These are phyloP conservation scores for Dipodascus albidus DNA, from an alignment of 805 yeast genomes.

Conservation along the genomic window DNA sequence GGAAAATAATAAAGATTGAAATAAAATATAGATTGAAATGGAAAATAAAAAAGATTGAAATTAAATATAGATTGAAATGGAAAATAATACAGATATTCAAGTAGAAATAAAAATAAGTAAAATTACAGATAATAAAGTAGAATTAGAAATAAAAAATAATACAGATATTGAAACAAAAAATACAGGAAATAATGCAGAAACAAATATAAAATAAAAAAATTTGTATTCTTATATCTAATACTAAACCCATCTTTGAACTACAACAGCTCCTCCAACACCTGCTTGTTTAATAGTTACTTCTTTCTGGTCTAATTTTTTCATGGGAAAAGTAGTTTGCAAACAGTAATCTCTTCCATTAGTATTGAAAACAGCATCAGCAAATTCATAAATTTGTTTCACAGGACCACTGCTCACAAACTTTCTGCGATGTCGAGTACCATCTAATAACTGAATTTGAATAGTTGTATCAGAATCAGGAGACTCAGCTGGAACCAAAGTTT, in stretches of 20 bases:
- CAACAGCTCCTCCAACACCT: constrained; percentile 71
- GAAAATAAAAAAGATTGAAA: too few species aligned
- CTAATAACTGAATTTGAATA: constrained; percentile 76
- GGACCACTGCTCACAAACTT: constrained; percentile 56
- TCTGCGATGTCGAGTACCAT: constrained; percentile 58
- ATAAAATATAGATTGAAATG: too few species aligned
- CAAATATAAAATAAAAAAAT: background rate
- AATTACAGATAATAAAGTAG: too few species aligned
- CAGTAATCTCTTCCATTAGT: constrained; percentile 41
- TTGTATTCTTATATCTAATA: constrained; percentile 5
- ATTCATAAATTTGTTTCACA: constrained; percentile 55
- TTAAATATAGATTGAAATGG: too few species aligned
- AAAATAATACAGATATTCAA: too few species aligned
- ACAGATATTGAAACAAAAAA: too few species aligned
- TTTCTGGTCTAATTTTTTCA: constrained; percentile 52
- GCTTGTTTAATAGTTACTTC: constrained; percentile 56
- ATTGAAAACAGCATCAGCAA: constrained; percentile 40
- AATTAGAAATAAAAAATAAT: too few species aligned
- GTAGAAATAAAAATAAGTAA: too few species aligned
- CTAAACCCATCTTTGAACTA: constrained; percentile 73
- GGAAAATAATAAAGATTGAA: too few species aligned
- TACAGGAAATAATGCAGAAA: too few species aligned
- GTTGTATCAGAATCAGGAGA: constrained; percentile 49
- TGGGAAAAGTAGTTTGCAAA: constrained; percentile 75
- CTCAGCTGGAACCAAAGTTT: constrained; percentile 7